These are phyloP conservation scores for Dianthus caryophyllus DNA, from an alignment of 148 eudicot genomes.

Conservation along the genomic window DNA sequence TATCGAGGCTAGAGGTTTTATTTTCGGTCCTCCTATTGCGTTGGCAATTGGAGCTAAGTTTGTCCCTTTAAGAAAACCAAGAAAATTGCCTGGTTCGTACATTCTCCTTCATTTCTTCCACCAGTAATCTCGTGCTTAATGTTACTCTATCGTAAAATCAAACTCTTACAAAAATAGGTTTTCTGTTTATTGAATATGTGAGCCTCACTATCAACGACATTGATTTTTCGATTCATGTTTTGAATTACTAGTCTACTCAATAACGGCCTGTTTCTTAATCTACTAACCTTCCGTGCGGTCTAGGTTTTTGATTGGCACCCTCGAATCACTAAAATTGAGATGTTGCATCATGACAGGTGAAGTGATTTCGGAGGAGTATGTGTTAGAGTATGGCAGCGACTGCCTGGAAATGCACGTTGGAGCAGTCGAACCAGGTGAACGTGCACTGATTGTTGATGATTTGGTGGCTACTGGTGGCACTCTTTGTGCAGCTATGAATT, in stretches of 20 bases:
- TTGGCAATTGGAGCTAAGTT: slow-evolving; percentile 95
- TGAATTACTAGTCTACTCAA: no score
- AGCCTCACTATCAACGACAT: no score
- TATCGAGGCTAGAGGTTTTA: slow-evolving; percentile 88
- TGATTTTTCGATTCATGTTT: no score
- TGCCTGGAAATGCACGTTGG: slow-evolving; percentile 93
- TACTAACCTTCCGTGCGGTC: no score
- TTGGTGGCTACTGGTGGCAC: slow-evolving; percentile 94
- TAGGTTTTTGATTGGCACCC: no score
- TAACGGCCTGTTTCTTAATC: no score
- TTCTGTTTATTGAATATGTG: no score
- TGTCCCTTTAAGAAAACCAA: slow-evolving; percentile 87
- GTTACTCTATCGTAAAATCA: no score
- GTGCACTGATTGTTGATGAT: slow-evolving; percentile 85
- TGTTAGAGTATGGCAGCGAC: slow-evolving; percentile 81
- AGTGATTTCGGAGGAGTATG: slow-evolving; percentile 71
- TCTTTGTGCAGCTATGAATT: slow-evolving; percentile 80
- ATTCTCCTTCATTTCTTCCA: background rate
- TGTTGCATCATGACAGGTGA: slow-evolving; percentile 42
- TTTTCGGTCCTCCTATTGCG: slow-evolving; percentile 93
- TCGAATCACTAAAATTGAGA: background rate
- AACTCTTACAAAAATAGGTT: no score
- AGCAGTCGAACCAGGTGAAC: slow-evolving; percentile 74
- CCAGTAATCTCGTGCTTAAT: background rate
- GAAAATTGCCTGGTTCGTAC: slow-evolving; percentile 90